Percentiles rank a stretch among this genome's conserved stretches.
phyloP scores from a whole-genome alignment of 2,329 filamentous ascomycete species.

The Trichothecium roseum region DNA sequence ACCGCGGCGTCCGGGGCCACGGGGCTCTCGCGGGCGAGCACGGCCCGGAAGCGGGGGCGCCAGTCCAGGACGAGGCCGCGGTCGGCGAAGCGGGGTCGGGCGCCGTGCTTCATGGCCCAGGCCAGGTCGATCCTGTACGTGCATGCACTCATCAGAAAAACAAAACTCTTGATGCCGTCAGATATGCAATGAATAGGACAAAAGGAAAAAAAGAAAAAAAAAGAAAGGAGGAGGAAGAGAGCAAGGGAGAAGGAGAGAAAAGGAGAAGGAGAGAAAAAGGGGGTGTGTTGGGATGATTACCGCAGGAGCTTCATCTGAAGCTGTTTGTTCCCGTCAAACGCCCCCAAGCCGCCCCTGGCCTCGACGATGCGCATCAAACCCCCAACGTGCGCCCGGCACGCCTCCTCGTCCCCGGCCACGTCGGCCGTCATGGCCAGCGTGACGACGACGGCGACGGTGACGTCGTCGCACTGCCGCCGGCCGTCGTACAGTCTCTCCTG shows the following conservation, averaged over 20 bases:
- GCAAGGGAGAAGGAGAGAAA: too few relatives aligned
- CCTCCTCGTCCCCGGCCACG: slow-evolving; percentile 8
- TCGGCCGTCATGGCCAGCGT: slow-evolving; percentile 13
- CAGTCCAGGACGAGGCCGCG: slow-evolving; percentile 11
- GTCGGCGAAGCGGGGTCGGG: slow-evolving; percentile 12
- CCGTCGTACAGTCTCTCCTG: slow-evolving; percentile 10
- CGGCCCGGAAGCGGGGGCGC: slow-evolving; percentile 6
- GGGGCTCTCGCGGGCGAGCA: neutral
- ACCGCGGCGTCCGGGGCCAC: neutral
- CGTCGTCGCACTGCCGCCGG: slow-evolving; percentile 9
- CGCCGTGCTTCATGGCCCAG: slow-evolving; percentile 14
- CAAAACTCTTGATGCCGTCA: too few relatives aligned
- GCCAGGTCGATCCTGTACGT: slow-evolving; percentile 18
- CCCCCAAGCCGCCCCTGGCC: slow-evolving; percentile 14
- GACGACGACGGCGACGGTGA: slow-evolving; percentile 10
- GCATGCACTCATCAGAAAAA: too few relatives aligned
- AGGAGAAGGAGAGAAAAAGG: too few relatives aligned
- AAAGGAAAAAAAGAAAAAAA: too few relatives aligned
- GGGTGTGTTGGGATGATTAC: too few relatives aligned
- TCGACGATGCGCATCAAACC: slow-evolving; percentile 14
- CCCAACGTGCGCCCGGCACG: slow-evolving; percentile 11
- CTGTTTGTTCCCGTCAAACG: slow-evolving; percentile 13
- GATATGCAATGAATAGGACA: too few relatives aligned
- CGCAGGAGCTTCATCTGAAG: slow-evolving; percentile 17
- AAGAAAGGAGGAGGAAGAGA: too few relatives aligned